Evolutionary conservation across 768 basidiomycete genomes (phyloP).

Genomic region (Hygrophoropsis aurantiaca): DNA sequence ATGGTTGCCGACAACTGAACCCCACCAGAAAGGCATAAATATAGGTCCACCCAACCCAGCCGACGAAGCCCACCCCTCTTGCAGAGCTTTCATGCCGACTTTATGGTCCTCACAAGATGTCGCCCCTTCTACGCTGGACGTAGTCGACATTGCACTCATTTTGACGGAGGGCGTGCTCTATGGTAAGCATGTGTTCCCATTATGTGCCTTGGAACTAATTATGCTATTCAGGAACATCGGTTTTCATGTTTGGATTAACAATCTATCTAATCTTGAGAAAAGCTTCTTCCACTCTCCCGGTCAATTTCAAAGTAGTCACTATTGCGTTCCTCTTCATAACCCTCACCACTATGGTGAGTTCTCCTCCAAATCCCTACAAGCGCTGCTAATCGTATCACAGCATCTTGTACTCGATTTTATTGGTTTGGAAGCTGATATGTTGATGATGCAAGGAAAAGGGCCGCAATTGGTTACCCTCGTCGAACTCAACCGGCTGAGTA

Average conservation of each 20-base stretch:
- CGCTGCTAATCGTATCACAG: constrained; percentile 8
- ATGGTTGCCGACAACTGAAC: no score
- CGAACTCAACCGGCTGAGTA: no score
- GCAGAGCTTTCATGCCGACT: no score
- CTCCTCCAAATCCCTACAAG: not conserved
- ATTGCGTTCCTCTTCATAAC: constrained; percentile 24
- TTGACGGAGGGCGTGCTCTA: no score
- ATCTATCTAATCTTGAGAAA: constrained; percentile 19
- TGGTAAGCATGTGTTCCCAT: no score
- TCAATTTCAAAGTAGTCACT: constrained; percentile 20
- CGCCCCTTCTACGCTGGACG: no score
- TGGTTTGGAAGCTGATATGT: constrained; percentile 24
- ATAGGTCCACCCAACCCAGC: no score
- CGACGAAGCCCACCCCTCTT: no score
- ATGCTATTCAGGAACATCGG: constrained; percentile 27
- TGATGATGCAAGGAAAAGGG: constrained; percentile 10
- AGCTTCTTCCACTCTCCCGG: not conserved
- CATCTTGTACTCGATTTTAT: constrained; percentile 26
- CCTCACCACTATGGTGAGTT: constrained; percentile 29
- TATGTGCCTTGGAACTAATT: no score
- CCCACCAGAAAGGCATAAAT: no score
- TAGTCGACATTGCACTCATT: no score
- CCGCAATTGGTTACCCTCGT: constrained; percentile 1
- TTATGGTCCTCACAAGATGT: no score
- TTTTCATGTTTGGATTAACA: constrained; percentile 34